Evolutionary conservation across 805 yeast genomes (phyloP).

Genomic region (Cyberlindnera meyerae): DNA sequence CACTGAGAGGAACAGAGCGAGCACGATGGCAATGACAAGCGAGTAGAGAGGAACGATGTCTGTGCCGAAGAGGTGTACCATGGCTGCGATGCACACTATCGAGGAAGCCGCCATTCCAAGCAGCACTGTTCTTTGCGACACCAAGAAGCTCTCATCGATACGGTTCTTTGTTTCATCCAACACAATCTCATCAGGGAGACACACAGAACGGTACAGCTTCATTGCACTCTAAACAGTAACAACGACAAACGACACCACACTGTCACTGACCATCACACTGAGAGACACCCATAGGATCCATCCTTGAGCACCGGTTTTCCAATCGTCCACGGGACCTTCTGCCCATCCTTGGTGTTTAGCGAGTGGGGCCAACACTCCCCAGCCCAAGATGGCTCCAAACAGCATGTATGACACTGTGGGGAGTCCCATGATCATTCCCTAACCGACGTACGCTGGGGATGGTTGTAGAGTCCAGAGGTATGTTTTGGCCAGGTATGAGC

Average conservation of each 20-base stretch:
- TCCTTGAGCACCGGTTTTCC: conserved; percentile 93
- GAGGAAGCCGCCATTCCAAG: conserved; percentile 52
- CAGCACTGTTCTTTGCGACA: conserved; percentile 42
- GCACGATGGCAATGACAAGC: conserved; percentile 56
- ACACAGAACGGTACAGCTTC: conserved; percentile 10
- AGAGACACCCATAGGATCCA: conserved; percentile 95
- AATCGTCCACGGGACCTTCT: conserved; percentile 81
- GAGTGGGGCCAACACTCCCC: conserved; percentile 88
- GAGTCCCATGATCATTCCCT: conserved; percentile 95
- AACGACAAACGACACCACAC: conserved; percentile 72
- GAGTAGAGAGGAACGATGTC: conserved; percentile 66
- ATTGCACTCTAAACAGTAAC: conserved; percentile 44
- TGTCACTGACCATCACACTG: conserved; percentile 91
- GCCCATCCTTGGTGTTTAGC: conserved; percentile 77
- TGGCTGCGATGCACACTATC: conserved; percentile 58
- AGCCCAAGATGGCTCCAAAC: conserved; percentile 83
- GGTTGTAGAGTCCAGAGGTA: conserved; percentile 91
- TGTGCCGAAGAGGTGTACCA: conserved; percentile 63
- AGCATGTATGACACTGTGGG: conserved; percentile 89
- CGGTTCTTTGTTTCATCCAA: too few species aligned
- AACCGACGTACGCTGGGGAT: conserved; percentile 96
- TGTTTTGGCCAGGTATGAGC: conserved; percentile 49
- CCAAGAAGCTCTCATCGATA: too few species aligned
- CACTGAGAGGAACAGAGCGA: conserved; percentile 77
- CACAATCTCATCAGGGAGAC: conserved; percentile 10